Base-by-base conservation (phyloP, 768 basidiomycete genomes). In the Rhizopogon sp. region DNA sequence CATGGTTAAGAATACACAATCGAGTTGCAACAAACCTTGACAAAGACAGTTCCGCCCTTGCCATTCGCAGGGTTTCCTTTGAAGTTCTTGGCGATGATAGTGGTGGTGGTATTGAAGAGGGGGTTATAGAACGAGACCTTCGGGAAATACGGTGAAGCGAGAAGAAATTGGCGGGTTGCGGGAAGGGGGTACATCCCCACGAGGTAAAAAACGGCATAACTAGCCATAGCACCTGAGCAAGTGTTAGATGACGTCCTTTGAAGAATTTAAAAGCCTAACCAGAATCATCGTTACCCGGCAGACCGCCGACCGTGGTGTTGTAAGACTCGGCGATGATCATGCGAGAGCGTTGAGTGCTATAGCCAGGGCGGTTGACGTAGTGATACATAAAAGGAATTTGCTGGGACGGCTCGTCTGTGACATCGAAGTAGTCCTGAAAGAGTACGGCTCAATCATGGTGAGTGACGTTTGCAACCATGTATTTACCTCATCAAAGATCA, bases 351-450 rank as follows among this genome's bases (percentile, higher is more conserved):
- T 80, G 79, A 3, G 82, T 82, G 63, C 82, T 85, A 17, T 79
- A 64, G 2, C 82, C 82, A 0, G 84, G 83, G 2, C 73, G 70
- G 63, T 84, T 78, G 2, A 80, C 83, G 59, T 86, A 86, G 67
- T 86, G 83, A 60, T 84, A 85, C 83, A 85, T 85, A 66, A 77
- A 83, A 1, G 83, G 83, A 60, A 86, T 85, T 59, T 84, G 82
- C 59, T 84, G 82, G 3, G 83, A 84, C 0, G 83, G 83, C 60
- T 86, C 84, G 61, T 86, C 75, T 8, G 83, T 83, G 0, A 75
- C 71, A 55, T 85, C 84, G 57, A 85, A 85, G 65, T 83, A 86
- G 40, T 73, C 72, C 78, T 84, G 49, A 31, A 20, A 40, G 39
- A 14, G 3, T 17, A n/a, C 16, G 16, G 33, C 11, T 49, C 28